These are phyloP conservation scores for Pythium guiyangense DNA, from an alignment of 352 stramenopile species.

Conservation along the genomic window DNA sequence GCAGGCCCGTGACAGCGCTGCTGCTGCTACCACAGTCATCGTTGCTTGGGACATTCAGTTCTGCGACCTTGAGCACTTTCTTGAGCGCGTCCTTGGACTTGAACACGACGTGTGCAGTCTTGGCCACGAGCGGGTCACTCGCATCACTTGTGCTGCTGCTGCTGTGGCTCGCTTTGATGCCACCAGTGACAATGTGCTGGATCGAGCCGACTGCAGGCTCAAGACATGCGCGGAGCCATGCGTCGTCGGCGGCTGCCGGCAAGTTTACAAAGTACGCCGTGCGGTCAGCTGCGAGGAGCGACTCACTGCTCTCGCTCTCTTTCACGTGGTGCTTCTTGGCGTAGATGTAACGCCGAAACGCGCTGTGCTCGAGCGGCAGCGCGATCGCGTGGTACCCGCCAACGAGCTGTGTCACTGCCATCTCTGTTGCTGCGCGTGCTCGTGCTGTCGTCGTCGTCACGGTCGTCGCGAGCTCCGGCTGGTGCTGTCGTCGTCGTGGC, in stretches of 20 bases:
- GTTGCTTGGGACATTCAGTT: constrained; percentile 24
- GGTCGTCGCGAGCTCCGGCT: no score
- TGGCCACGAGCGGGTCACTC: constrained; percentile 19
- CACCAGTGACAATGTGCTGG: constrained; percentile 43
- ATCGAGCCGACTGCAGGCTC: constrained; percentile 42
- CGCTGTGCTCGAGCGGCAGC: constrained; percentile 54
- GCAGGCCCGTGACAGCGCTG: background rate
- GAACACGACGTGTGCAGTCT: constrained; percentile 70
- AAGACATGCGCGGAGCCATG: constrained; percentile 54
- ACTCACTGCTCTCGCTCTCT: constrained; percentile 34
- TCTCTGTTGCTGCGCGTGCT: background rate
- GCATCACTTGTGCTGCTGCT: constrained; percentile 11
- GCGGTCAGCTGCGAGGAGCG: constrained; percentile 45
- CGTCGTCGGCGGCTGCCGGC: constrained; percentile 31
- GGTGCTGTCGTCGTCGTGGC: background rate
- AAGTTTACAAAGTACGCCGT: constrained; percentile 80
- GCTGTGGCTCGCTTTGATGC: background rate
- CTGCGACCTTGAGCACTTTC: constrained; percentile 40
- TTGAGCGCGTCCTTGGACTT: constrained; percentile 55
- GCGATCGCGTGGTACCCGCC: constrained; percentile 73
- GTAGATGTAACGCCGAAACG: constrained; percentile 69
- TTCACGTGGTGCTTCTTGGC: constrained; percentile 67
- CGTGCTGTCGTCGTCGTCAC: background rate
- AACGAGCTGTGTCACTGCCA: constrained; percentile 22
- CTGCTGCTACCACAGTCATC: background rate